These are phyloP conservation scores for Acacia melanoxylon DNA, from an alignment of 306 rosid species.

Conservation along the genomic window DNA sequence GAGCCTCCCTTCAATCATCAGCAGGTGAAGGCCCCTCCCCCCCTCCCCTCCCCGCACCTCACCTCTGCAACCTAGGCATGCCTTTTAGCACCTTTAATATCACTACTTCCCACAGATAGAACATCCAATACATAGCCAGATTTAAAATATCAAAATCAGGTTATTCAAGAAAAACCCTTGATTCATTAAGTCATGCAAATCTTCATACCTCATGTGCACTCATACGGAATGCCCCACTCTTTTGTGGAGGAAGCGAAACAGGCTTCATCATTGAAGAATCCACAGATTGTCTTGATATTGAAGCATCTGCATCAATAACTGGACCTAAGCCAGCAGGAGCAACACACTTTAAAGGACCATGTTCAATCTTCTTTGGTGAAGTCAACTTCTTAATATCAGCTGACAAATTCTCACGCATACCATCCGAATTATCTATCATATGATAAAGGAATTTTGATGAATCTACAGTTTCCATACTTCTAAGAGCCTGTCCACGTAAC, in stretches of 20 bases:
- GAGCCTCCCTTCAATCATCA: background rate
- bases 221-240: conserved; percentile 70
- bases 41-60: background rate
- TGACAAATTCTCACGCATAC: conserved; percentile 27
- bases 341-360: conserved; percentile 41
- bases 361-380: conserved; percentile 49
- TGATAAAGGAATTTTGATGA: conserved; percentile 57
- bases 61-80: background rate
- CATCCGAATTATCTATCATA: conserved; percentile 34
- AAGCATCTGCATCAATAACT: conserved; percentile 33
- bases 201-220: conserved; percentile 85
- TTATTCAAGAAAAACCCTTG: conserved; percentile 7
- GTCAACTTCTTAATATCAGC: conserved; percentile 39
- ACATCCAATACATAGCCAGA: conserved; percentile 10
- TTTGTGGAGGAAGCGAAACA: conserved; percentile 47
- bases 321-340: conserved; percentile 42
- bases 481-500: conserved; percentile 79
- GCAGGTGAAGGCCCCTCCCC: background rate
- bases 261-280: conserved; percentile 42
- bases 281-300: conserved; percentile 27
- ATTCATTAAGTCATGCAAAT: conserved; percentile 11
- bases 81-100: background rate
- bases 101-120: background rate
- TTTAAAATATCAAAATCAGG: background rate
- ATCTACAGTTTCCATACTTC: conserved; percentile 78